phyloP scores from a whole-genome alignment of 805 yeast genomes.

The Hanseniaspora valbyensis region DNA sequence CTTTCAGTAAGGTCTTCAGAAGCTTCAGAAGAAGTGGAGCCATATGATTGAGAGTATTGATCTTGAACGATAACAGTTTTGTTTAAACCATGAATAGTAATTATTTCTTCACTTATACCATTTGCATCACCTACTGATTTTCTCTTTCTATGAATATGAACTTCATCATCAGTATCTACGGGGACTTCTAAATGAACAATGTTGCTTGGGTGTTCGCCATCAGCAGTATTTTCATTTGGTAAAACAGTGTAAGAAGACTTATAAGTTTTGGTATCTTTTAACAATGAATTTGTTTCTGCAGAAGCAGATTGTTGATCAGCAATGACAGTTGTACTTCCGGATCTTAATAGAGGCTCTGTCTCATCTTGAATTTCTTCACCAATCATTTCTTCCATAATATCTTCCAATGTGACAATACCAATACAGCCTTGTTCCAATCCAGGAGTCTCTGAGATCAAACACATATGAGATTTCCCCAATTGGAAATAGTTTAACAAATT shows the following conservation, averaged over 20 bases:
- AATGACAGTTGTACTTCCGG: background rate
- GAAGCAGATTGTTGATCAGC: background rate
- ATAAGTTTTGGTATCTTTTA: constrained; percentile 2
- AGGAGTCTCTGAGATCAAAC: constrained; percentile 75
- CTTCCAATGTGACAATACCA: constrained; percentile 89
- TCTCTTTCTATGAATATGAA: constrained; percentile 11
- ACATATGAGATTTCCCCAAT: constrained; percentile 97
- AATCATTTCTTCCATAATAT: constrained; percentile 93
- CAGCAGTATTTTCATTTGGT: background rate
- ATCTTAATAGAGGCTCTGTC: constrained; percentile 80
- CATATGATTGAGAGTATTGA: constrained; percentile 10
- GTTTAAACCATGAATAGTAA: constrained; percentile 14
- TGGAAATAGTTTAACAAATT: constrained; percentile 92
- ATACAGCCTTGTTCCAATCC: constrained; percentile 75
- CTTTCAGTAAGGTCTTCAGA: background rate
- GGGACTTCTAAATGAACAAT: constrained; percentile 10
- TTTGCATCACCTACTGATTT: constrained; percentile 11
- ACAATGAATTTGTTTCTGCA: background rate
- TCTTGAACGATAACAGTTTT: constrained; percentile 15
- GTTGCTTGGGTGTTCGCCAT: background rate
- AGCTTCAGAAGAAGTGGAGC: constrained; percentile 10
- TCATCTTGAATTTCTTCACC: constrained; percentile 98
- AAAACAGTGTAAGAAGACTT: constrained; percentile 12
- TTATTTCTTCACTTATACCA: constrained; percentile 14
- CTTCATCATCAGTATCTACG: constrained; percentile 11